phyloP scores from a whole-genome alignment of 1,284 basidiomycete genomes.

The Tylopilus sp. region DNA sequence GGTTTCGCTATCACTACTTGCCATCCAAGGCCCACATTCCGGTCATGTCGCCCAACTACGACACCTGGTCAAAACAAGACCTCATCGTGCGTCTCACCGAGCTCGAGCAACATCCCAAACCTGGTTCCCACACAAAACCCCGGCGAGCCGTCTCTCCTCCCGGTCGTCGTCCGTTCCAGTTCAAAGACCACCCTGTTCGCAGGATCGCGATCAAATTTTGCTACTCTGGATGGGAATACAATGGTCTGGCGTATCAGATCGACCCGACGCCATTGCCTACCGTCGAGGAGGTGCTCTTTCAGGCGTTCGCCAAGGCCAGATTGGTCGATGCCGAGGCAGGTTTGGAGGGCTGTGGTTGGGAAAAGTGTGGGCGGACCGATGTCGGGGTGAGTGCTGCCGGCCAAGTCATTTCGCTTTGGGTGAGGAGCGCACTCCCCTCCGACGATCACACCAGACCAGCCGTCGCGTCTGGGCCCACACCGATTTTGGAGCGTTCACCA shows the following conservation, averaged over 20 bases:
- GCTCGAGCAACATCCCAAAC: slow-evolving; percentile 53
- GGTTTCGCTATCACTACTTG: slow-evolving; percentile 41
- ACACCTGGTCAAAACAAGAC: slow-evolving; percentile 72
- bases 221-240: slow-evolving; percentile 94
- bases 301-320: slow-evolving; percentile 81
- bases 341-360: slow-evolving; percentile 90
- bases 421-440: slow-evolving; percentile 71
- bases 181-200: slow-evolving; percentile 76
- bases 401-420: slow-evolving; percentile 94
- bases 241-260: slow-evolving; percentile 88
- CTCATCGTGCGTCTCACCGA: slow-evolving; percentile 71
- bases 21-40: slow-evolving; percentile 40
- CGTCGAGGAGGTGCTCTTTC: slow-evolving; percentile 90
- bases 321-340: slow-evolving; percentile 82
- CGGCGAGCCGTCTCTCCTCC: slow-evolving; percentile 15
- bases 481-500: background rate
- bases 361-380: slow-evolving; percentile 94
- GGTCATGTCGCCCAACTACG: slow-evolving; percentile 55
- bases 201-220: slow-evolving; percentile 95
- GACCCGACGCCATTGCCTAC: slow-evolving; percentile 82
- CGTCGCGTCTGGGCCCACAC: background rate
- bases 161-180: slow-evolving; percentile 62
- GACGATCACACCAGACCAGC: background rate
- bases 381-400: slow-evolving; percentile 95
- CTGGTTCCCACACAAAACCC: slow-evolving; percentile 13